Conservation (phyloP, 192 early-diverging fungal species). For the Backusella liffmaniae region DNA sequence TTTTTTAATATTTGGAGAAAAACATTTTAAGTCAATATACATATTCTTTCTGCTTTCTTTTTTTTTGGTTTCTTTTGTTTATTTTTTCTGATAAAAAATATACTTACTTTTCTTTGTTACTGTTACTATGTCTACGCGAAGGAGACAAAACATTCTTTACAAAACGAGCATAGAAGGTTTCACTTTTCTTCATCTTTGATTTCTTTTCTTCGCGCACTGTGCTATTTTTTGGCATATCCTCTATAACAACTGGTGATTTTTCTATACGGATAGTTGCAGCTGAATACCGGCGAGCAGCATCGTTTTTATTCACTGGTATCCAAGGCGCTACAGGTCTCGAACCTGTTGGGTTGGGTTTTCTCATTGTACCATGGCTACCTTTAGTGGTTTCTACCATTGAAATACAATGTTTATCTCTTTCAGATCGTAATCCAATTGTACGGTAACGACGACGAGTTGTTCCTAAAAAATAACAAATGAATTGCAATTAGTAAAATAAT, state of each 20-base stretch:
- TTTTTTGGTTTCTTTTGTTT: background rate
- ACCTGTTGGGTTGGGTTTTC: background rate
- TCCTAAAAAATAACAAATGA: background rate
- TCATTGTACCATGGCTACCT: background rate
- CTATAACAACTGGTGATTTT: background rate
- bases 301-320: background rate
- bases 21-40: background rate
- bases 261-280: slow-evolving; percentile 17
- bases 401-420: slow-evolving; percentile 19
- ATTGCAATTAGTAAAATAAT: background rate
- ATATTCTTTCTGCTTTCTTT: background rate
- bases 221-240: background rate
- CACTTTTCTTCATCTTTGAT: slow-evolving; percentile 24
- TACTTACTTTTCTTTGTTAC: slow-evolving; percentile 13
- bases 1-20: background rate
- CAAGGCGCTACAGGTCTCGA: slow-evolving; percentile 16
- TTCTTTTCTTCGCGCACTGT: background rate
- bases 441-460: slow-evolving; percentile 18
- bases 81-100: background rate
- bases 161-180: slow-evolving; percentile 27
- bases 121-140: background rate
- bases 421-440: slow-evolving; percentile 22
- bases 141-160: slow-evolving; percentile 24
- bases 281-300: background rate
- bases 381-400: slow-evolving; percentile 24